Evolutionary conservation across 2,329 filamentous ascomycete genomes (phyloP).

Genomic region (Colletotrichum nymphaeae): DNA sequence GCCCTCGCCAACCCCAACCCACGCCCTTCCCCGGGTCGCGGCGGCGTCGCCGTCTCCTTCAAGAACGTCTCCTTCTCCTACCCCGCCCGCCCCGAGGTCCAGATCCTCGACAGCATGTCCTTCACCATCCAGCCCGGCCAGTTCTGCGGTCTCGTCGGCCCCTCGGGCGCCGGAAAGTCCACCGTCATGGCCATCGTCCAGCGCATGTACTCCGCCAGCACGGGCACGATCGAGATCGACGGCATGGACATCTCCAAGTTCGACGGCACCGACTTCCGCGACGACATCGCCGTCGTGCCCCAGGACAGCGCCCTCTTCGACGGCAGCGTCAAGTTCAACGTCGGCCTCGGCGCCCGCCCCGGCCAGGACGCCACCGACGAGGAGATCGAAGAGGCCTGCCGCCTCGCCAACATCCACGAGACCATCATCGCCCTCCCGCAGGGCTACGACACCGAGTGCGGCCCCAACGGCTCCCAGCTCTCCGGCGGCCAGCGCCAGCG

Average conservation of each 20-base stretch:
- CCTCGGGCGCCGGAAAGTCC: slow-evolving; percentile 75
- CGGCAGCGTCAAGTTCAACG: slow-evolving; percentile 53
- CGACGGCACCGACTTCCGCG: slow-evolving; percentile 50
- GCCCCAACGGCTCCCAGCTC: slow-evolving; percentile 73
- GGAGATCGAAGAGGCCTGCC: slow-evolving; percentile 67
- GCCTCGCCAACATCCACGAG: slow-evolving; percentile 69
- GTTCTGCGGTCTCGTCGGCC: slow-evolving; percentile 73
- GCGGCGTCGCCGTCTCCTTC: slow-evolving; percentile 64
- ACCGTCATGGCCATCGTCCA: slow-evolving; percentile 70
- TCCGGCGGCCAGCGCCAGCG: slow-evolving; percentile 79
- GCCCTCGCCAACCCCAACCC: slow-evolving; percentile 44
- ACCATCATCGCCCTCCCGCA: slow-evolving; percentile 65
- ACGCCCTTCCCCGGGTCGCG: slow-evolving; percentile 38
- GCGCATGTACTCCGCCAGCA: slow-evolving; percentile 58
- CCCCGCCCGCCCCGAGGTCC: slow-evolving; percentile 68
- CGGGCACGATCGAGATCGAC: slow-evolving; percentile 57
- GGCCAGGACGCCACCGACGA: slow-evolving; percentile 56
- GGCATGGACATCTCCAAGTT: slow-evolving; percentile 57
- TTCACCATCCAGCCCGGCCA: slow-evolving; percentile 68
- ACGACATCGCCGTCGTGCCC: slow-evolving; percentile 51
- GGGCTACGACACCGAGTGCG: slow-evolving; percentile 66
- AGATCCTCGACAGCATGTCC: slow-evolving; percentile 66
- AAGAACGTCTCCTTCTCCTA: slow-evolving; percentile 73
- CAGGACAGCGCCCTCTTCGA: slow-evolving; percentile 55
- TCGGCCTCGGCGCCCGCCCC: slow-evolving; percentile 54